These are phyloP conservation scores for Psilocybe mexicana DNA, from an alignment of 1,284 basidiomycete genomes.

Conservation along the genomic window DNA sequence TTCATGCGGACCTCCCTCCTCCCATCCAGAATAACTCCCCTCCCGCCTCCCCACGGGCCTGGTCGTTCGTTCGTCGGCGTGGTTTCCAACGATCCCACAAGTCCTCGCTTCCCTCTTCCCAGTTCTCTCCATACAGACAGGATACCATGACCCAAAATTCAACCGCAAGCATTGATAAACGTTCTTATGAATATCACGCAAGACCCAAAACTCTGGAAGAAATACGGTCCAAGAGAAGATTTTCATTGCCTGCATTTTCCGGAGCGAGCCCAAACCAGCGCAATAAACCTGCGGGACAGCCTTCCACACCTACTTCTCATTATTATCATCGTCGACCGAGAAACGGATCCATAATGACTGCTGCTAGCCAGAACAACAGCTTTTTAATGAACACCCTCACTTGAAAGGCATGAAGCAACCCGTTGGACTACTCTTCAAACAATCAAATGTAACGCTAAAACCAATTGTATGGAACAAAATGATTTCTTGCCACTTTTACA, in stretches of 20 bases:
- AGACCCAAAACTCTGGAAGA: constrained; percentile 35
- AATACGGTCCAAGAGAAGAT: constrained; percentile 36
- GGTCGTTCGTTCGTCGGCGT: constrained; percentile 11
- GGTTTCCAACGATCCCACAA: constrained; percentile 13
- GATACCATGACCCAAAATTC: constrained; percentile 7
- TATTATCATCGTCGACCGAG: constrained; percentile 2
- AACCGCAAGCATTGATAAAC: constrained; percentile 12
- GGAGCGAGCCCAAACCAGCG: background rate
- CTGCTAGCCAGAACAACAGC: constrained; percentile 9
- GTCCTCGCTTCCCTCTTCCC: constrained; percentile 18
- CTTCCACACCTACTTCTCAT: background rate
- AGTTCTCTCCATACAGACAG: constrained; percentile 17
- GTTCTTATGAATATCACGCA: constrained; percentile 26
- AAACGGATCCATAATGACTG: constrained; percentile 8
- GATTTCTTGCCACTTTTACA: constrained; percentile 3
- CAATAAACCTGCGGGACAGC: background rate
- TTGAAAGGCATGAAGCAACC: background rate
- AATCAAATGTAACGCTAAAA: background rate
- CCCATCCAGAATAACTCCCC: background rate
- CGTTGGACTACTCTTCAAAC: background rate
- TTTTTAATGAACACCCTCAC: constrained; percentile 2
- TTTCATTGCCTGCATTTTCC: constrained; percentile 32
- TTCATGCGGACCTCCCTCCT: background rate
- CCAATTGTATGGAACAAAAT: background rate
- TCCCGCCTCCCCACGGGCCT: constrained; percentile 15